Conservation (phyloP, 2,329 filamentous ascomycete species). For the Verticillium albo-atrum region DNA sequence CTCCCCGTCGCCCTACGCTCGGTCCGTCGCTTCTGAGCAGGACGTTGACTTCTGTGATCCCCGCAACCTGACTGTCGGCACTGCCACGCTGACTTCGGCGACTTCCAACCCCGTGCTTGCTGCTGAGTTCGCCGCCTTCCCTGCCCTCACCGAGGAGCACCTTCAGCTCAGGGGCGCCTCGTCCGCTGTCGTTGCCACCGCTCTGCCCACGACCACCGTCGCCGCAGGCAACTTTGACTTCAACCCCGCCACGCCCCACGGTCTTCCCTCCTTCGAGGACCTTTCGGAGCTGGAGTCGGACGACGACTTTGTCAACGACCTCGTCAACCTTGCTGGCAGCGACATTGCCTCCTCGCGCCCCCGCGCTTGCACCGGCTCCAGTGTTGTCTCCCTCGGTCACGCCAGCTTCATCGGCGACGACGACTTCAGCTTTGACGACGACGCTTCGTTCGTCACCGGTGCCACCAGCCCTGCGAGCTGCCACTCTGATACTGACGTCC, state of each 20-base stretch:
- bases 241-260: constrained; percentile 43
- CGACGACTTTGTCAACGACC: constrained; percentile 15
- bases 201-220: constrained; percentile 22
- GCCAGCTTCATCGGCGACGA: constrained; percentile 73
- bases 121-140: constrained; percentile 61
- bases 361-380: constrained; percentile 64
- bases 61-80: constrained; percentile 72
- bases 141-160: constrained; percentile 62
- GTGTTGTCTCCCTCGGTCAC: constrained; percentile 64
- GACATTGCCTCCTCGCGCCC: constrained; percentile 64
- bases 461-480: constrained; percentile 60
- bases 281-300: constrained; percentile 80
- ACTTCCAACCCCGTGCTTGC: constrained; percentile 44
- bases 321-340: constrained; percentile 20
- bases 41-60: constrained; percentile 89
- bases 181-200: constrained; percentile 44
- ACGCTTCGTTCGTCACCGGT: constrained; percentile 54
- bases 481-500: constrained; percentile 41
- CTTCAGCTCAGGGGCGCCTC: constrained; percentile 35
- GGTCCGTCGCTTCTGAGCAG: constrained; percentile 62
- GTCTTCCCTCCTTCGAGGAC: constrained; percentile 73
- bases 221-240: constrained; percentile 47
- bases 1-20: constrained; percentile 75
- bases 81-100: constrained; percentile 27
- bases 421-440: constrained; percentile 72